Conservation (phyloP, 2,329 filamentous ascomycete species). For the Colletotrichum coccodes region DNA sequence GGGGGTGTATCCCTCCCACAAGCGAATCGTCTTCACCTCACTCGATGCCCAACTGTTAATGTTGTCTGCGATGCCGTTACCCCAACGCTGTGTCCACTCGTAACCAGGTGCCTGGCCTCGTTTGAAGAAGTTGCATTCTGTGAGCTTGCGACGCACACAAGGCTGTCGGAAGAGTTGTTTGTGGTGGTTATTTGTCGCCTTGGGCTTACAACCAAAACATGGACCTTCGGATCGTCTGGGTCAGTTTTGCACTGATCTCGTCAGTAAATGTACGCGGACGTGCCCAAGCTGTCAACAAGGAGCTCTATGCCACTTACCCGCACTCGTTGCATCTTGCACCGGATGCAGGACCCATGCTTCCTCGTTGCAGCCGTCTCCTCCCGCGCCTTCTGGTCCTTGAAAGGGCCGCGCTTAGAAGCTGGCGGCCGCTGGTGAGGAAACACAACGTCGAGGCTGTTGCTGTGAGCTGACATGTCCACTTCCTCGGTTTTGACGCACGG, state of each 20-base stretch:
- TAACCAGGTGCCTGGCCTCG: constrained; percentile 66
- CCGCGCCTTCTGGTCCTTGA: constrained; percentile 61
- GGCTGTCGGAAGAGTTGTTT: constrained; percentile 59
- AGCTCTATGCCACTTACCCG: constrained; percentile 54
- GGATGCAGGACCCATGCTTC: constrained; percentile 67
- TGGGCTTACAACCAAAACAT: constrained; percentile 63
- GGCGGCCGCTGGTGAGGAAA: constrained; percentile 47
- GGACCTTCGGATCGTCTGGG: constrained; percentile 53
- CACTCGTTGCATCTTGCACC: constrained; percentile 71
- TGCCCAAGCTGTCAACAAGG: not conserved
- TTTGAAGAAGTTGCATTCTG: constrained; percentile 67
- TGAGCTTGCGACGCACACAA: constrained; percentile 70
- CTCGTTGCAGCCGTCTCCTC: constrained; percentile 67
- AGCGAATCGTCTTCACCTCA: constrained; percentile 59
- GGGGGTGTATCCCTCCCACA: constrained; percentile 65
- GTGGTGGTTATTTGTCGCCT: constrained; percentile 54
- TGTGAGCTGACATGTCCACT: not conserved
- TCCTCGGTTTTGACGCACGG: constrained; percentile 31
- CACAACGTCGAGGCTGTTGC: constrained; percentile 43
- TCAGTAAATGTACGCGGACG: not conserved
- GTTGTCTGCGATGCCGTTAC: constrained; percentile 59
- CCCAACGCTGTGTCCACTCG: constrained; percentile 70
- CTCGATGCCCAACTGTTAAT: constrained; percentile 65
- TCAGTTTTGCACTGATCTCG: constrained; percentile 62
- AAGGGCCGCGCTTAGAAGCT: constrained; percentile 60